Conservation (phyloP, 192 early-diverging fungal genomes). For the Entophlyctis helioformis region DNA sequence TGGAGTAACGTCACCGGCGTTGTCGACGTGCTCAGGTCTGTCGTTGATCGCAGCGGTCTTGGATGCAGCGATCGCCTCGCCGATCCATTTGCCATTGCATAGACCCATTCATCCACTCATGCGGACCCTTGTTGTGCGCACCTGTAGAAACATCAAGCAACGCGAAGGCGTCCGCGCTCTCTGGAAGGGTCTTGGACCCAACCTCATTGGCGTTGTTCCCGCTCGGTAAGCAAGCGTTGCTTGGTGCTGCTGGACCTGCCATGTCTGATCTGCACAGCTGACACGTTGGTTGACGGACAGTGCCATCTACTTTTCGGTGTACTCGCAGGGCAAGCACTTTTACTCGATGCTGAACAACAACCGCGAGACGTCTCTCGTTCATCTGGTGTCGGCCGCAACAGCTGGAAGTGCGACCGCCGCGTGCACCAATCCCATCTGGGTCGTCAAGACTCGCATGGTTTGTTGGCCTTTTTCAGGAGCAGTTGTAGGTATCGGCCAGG, state of each 20-base stretch:
- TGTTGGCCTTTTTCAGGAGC: background rate
- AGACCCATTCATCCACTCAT: too few species aligned
- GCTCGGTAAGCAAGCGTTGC: constrained; percentile 52
- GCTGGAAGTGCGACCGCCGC: constrained; percentile 69
- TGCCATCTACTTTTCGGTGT: constrained; percentile 87
- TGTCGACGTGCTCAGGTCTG: constrained; percentile 16
- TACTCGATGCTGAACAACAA: constrained; percentile 64
- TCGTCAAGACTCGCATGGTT: constrained; percentile 86
- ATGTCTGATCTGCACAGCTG: background rate
- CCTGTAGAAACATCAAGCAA: constrained; percentile 46
- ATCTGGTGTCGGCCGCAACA: constrained; percentile 63
- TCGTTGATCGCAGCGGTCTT: background rate
- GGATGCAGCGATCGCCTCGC: background rate
- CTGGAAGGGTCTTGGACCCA: constrained; percentile 92
- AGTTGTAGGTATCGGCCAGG: too few species aligned
- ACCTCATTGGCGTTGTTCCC: constrained; percentile 88
- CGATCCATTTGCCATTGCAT: too few species aligned
- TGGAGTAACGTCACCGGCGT: constrained; percentile 16
- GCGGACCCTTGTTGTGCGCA: too few species aligned
- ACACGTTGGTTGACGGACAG: constrained; percentile 28
- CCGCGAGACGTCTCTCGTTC: constrained; percentile 64
- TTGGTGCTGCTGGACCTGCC: background rate
- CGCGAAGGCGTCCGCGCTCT: constrained; percentile 71
- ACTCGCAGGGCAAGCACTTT: constrained; percentile 76
- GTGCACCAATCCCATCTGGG: constrained; percentile 93